Conservation (phyloP, 257 asterid species). For the Fraxinus americana region DNA sequence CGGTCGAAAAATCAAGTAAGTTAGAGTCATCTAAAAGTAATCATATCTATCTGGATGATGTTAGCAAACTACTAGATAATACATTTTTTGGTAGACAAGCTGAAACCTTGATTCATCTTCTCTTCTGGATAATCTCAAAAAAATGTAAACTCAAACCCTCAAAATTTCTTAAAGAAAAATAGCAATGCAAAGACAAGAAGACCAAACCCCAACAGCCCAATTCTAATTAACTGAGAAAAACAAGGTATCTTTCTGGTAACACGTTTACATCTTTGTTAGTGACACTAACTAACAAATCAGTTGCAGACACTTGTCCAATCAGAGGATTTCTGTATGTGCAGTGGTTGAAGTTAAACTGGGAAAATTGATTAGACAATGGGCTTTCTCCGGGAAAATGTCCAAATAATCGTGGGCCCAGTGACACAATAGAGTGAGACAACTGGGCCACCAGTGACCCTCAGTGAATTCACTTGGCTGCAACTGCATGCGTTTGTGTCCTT, state of each 20-base stretch:
- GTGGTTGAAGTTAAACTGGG: conserved; percentile 32
- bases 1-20: background rate
- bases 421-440: conserved; percentile 27
- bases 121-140: background rate
- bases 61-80: conserved; percentile 23
- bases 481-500: conserved; percentile 20
- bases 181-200: conserved; percentile 18
- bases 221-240: conserved; percentile 27
- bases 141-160: conserved; percentile 21
- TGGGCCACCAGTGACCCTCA: conserved; percentile 30
- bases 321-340: conserved; percentile 12
- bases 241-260: conserved; percentile 55
- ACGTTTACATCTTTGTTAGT: conserved; percentile 25
- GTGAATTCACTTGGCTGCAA: conserved; percentile 25
- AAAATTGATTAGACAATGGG: conserved; percentile 14
- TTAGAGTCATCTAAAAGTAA: background rate
- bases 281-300: conserved; percentile 27
- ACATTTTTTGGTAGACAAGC: conserved; percentile 6
- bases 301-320: conserved; percentile 28
- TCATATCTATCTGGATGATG: background rate
- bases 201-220: conserved; percentile 18
- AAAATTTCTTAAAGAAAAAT: background rate
- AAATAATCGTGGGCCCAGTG: conserved; percentile 36
- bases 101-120: background rate
- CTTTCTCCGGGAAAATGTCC: conserved; percentile 16